Base-by-base conservation (phyloP, 2,329 filamentous ascomycete species). In the Ascochyta viciae-villosae region DNA sequence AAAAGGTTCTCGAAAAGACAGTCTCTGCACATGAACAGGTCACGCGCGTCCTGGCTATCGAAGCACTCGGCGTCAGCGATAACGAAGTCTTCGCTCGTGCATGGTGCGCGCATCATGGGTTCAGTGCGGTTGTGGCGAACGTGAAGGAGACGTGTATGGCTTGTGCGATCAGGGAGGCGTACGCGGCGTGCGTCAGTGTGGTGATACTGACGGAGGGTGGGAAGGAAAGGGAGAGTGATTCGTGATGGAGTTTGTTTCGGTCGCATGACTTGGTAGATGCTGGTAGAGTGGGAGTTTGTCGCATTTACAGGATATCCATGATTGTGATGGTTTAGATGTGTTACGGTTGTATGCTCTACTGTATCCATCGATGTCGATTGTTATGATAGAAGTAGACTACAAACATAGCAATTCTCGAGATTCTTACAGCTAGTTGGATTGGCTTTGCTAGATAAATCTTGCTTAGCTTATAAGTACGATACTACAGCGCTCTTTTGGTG, bases 11-110 rank as follows among this genome's bases (percentile, higher is more conserved):
- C 7, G 64, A 55, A 27, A 47, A 55, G 19, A 13, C 29, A 12
- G 31, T 47, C 1, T 45, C 46, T 22, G 71, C 73, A 3, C 69
- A 74, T 43, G 63, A 72, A 52, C 70, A 74, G 31, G 65, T 85
- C 24, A 88, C 89, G 62, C 84, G 84, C 63, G 88, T 92, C 3
- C 78, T 92, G 8, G 87, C 89, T 4, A 82, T 92, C 13, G 88
- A 92, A 75, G 87, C 89, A 0, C 87, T 90, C 70, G 89, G 89
- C 0, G 88, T 89, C 22, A 80, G 80, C 44, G 89, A 92, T 73
- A 91, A 92, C 63, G 89, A 92, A 74, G 89, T 91, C 4, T 82
- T 92, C 65, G 89, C 87, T 1, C 80, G 89, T 59, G 89, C 89
- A 6, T 92, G 89, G 89, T 92, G 89, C 71, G 84, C 88, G 51